Conservation (phyloP, 1,284 basidiomycete genomes). For the Puccinia sorghi region DNA sequence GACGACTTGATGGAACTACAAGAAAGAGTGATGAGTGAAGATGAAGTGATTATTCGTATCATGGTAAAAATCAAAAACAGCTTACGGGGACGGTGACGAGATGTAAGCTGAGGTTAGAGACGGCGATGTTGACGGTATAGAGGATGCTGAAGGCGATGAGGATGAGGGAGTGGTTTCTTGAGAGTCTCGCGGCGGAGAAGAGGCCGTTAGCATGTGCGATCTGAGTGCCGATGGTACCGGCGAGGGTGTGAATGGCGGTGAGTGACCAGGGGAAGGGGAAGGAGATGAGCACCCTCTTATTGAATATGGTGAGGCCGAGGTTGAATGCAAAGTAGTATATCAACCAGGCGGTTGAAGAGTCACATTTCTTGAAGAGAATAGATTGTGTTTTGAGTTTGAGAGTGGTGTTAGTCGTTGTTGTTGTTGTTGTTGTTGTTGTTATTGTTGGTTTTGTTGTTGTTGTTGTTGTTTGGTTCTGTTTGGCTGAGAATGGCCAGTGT, state of each 20-base stretch:
- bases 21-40: too few species aligned
- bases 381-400: not conserved
- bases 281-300: conserved; percentile 80
- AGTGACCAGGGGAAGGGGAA: conserved; percentile 82
- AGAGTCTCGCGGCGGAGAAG: conserved; percentile 67
- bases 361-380: not conserved
- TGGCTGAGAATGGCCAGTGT: not conserved
- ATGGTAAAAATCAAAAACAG: not conserved
- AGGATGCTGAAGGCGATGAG: conserved; percentile 77
- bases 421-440: not conserved
- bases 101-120: conserved; percentile 83
- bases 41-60: too few species aligned
- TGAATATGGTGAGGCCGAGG: conserved; percentile 83
- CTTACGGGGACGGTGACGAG: conserved; percentile 86
- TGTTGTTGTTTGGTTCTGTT: not conserved
- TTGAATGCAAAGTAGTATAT: conserved; percentile 82
- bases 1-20: conserved; percentile 88
- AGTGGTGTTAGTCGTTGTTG: not conserved
- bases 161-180: conserved; percentile 65
- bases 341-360: conserved; percentile 64
- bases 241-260: conserved; percentile 52
- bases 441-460: not conserved
- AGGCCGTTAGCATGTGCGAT: conserved; percentile 66
- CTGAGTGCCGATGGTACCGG: conserved; percentile 74
- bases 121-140: conserved; percentile 87